Percentiles rank a stretch among this genome's conserved stretches.
Conservation (phyloP, 2,329 filamentous ascomycete species). For the Aspergillus carbonarius region DNA sequence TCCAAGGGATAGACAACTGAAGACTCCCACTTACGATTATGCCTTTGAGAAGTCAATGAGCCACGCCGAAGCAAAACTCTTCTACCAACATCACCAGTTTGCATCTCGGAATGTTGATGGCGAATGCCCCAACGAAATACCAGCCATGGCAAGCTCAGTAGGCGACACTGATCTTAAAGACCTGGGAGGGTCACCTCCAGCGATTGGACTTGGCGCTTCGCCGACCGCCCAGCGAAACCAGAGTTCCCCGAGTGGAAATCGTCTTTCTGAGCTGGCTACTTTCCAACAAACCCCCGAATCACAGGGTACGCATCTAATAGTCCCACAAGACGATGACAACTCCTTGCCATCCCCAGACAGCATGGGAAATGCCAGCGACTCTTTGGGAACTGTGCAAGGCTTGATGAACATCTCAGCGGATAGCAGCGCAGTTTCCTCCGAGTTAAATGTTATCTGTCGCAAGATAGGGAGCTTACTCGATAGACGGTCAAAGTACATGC, state of each 20-base stretch:
- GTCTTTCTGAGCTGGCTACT: not conserved
- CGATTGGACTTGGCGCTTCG: not conserved
- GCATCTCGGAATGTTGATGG: slow-evolving; percentile 49
- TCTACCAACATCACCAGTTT: slow-evolving; percentile 85
- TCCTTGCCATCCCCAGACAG: not conserved
- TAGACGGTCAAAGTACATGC: slow-evolving; percentile 82
- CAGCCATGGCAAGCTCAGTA: not conserved
- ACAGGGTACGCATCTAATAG: slow-evolving; percentile 5
- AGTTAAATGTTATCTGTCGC: slow-evolving; percentile 81
- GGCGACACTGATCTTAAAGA: not conserved
- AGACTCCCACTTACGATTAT: slow-evolving; percentile 89
- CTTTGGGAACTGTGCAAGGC: slow-evolving; percentile 61
- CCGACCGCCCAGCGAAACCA: not conserved
- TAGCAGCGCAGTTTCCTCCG: slow-evolving; percentile 77
- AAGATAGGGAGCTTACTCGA: slow-evolving; percentile 91
- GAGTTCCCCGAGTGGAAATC: not conserved
- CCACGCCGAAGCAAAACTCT: slow-evolving; percentile 90
- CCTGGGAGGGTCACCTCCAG: not conserved
- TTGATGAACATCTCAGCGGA: slow-evolving; percentile 65
- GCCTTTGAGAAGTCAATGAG: slow-evolving; percentile 92
- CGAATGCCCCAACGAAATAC: slow-evolving; percentile 18
- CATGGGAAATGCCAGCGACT: slow-evolving; percentile 47
- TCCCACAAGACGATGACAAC: not conserved
- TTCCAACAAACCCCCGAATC: not conserved
- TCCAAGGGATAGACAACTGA: slow-evolving; percentile 51